A percentile compares a stretch with the other conserved stretches of the same genome.
phyloP scores from a whole-genome alignment of 2,329 filamentous ascomycete genomes.

The Ophiostoma pallidulum region DNA sequence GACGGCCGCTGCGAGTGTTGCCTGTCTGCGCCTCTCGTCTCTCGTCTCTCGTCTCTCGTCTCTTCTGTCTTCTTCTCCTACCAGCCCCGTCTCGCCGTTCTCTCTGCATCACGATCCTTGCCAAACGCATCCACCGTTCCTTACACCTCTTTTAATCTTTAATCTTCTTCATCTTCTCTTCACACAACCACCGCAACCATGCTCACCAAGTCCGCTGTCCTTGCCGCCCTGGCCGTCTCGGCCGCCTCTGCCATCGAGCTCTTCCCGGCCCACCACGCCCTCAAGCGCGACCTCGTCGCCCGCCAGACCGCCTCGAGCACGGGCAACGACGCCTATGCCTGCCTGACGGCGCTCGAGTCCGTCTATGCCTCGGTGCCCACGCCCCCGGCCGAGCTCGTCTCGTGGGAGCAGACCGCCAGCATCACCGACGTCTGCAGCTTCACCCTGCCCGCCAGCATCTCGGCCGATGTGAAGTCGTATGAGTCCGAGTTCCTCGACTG shows the following conservation, averaged over 20 bases:
- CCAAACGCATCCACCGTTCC: background rate
- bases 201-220: conserved; percentile 17
- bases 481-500: conserved; percentile 18
- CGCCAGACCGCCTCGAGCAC: conserved; percentile 19
- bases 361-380: conserved; percentile 20
- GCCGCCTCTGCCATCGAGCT: conserved; percentile 18
- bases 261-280: conserved; percentile 12
- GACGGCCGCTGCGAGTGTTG: too few species aligned
- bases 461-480: conserved; percentile 17
- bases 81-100: too few species aligned
- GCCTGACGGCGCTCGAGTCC: conserved; percentile 16
- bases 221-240: conserved; percentile 18
- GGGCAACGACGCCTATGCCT: conserved; percentile 6
- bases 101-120: background rate
- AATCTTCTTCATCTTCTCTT: background rate
- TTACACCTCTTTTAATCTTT: background rate
- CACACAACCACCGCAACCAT: conserved; percentile 11
- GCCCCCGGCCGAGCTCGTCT: conserved; percentile 16
- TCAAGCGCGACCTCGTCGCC: conserved; percentile 15
- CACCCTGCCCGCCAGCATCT: conserved; percentile 19
- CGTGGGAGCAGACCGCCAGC: conserved; percentile 15
- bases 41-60: too few species aligned
- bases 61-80: too few species aligned
- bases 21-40: too few species aligned
- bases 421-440: conserved; percentile 20